These are phyloP conservation scores for Hygrocybe punicea DNA, from an alignment of 768 basidiomycete genomes.

Conservation along the genomic window DNA sequence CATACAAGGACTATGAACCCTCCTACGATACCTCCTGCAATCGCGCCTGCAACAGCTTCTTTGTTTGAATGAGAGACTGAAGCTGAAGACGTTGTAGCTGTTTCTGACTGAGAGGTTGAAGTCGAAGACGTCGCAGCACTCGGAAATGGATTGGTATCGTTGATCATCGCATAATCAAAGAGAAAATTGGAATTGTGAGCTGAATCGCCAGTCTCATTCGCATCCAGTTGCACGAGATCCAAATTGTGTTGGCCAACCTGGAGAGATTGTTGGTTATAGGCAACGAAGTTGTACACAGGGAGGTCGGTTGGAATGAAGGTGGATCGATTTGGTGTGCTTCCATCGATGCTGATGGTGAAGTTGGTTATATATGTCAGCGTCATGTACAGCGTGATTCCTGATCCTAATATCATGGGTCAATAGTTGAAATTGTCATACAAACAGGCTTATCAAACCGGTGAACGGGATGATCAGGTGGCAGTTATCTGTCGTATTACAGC, in stretches of 20 bases:
- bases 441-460: neutral
- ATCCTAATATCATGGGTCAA: constrained; percentile 4
- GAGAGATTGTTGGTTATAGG: constrained; percentile 3
- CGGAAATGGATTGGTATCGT: neutral
- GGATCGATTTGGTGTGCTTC: constrained; percentile 1
- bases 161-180: constrained; percentile 4
- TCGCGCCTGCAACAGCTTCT: constrained; percentile 2
- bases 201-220: constrained; percentile 5
- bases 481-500: constrained; percentile 4
- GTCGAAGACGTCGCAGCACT: neutral
- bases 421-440: neutral
- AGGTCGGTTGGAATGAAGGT: neutral
- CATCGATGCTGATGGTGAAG: constrained; percentile 2
- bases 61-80: constrained; percentile 1
- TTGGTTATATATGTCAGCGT: neutral
- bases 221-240: constrained; percentile 3
- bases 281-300: neutral
- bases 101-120: neutral
- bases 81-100: neutral
- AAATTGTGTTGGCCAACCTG: constrained; percentile 1
- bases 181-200: constrained; percentile 5
- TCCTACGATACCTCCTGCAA: constrained; percentile 4
- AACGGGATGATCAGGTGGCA: constrained; percentile 4
- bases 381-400: constrained; percentile 5
- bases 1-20: constrained; percentile 3